Base-by-base conservation (phyloP, 495 filamentous ascomycete genomes). In the Trichoderma virens region DNA sequence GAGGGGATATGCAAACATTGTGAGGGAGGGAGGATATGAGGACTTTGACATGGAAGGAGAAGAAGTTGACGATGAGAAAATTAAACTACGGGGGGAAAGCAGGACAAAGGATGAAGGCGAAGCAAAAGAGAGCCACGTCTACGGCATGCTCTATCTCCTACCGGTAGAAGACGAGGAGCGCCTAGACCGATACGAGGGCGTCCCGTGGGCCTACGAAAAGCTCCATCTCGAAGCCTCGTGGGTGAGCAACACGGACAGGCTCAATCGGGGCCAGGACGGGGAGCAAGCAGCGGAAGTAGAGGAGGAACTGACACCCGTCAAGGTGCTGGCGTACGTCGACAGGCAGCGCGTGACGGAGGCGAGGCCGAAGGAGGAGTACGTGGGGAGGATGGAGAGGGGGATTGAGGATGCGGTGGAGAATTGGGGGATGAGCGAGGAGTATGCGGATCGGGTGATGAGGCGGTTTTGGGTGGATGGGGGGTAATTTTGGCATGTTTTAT, bases 1-100 rank as follows among this genome's bases (percentile, higher is more conserved):
- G 13, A 70, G 76, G 1, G 76, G 78, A 14, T 77, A 73, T 43
- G 78, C 78, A 34, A 80, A 78, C 67, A 68, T 79, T 20, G 70
- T 73, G n/a, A 23, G 47, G 20, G 9, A 16, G 20, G 62, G 62
- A 2, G 64, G 11, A n/a, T 67, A 68, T 31, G 68, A 72, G 27
- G 43, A 59, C 45, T 27, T 16, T 51, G 13, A 28, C 20, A 25
- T 20, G 27, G 20, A 28, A 30, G 59, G 20, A 28, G 62, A 56
- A 20, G 41, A 59, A 14, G 59, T 34, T 7, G 51, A 6, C 11
- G 25, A 64, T 9, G 28, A 6, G 28, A 25, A 63, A 6, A 23
- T n/a, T n/a, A n/a, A 34, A 5, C 20, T n/a, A 28, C n/a, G 25
- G 28, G 23, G 39, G 59, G n/a, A 34, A 31, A 38, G 7, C n/a